phyloP scores from a whole-genome alignment of 805 yeast genomes.

The Cyberlindnera amylophila region DNA sequence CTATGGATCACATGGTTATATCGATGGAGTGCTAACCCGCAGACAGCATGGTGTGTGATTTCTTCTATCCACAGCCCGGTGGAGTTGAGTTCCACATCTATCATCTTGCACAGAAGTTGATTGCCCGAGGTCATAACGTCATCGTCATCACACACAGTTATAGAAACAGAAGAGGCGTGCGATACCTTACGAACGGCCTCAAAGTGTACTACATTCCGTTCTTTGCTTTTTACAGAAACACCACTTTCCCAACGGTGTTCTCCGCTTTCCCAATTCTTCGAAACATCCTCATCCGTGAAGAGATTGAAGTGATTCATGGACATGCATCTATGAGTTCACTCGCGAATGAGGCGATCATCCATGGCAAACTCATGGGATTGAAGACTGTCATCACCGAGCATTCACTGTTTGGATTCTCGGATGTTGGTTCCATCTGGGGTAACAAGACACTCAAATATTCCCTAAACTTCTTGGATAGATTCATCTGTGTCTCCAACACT shows the following conservation, averaged over 20 bases:
- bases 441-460: slow-evolving; percentile 84
- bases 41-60: slow-evolving; percentile 81
- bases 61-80: slow-evolving; percentile 97
- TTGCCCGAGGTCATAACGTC: slow-evolving; percentile 80
- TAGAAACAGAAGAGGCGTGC: slow-evolving; percentile 74
- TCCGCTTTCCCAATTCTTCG: slow-evolving; percentile 82
- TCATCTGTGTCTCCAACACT: slow-evolving; percentile 94
- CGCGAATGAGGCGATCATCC: slow-evolving; percentile 89
- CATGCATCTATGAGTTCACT: slow-evolving; percentile 87
- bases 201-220: slow-evolving; percentile 91
- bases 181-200: slow-evolving; percentile 83
- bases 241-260: slow-evolving; percentile 87
- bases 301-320: slow-evolving; percentile 87
- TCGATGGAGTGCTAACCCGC: neutral
- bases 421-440: slow-evolving; percentile 75
- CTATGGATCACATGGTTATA: neutral
- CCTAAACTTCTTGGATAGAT: slow-evolving; percentile 81
- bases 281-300: slow-evolving; percentile 80
- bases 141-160: slow-evolving; percentile 86
- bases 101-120: slow-evolving; percentile 81
- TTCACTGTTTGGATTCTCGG: slow-evolving; percentile 91
- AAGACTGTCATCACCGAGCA: slow-evolving; percentile 94
- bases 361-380: slow-evolving; percentile 89
- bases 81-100: slow-evolving; percentile 96
- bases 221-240: slow-evolving; percentile 72